Evolutionary conservation across 129 eudicot species (phyloP).

Genomic region (Lactuca sativa): DNA sequence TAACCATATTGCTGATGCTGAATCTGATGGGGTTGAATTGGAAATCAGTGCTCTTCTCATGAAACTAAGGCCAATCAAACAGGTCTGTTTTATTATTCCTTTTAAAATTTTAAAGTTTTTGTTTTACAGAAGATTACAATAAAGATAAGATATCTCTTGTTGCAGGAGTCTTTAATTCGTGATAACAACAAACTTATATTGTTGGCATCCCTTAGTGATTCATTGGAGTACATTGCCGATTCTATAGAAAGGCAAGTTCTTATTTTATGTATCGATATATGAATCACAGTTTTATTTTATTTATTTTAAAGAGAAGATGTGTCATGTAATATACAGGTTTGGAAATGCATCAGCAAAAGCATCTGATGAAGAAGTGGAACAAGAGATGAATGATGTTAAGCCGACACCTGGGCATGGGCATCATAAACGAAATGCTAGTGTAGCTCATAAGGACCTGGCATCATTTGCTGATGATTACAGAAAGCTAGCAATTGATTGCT

Average conservation of each 20-base stretch:
- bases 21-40: conserved; percentile 55
- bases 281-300: too few relatives aligned
- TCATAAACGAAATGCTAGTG: conserved; percentile 63
- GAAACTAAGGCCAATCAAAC: conserved; percentile 93
- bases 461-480: conserved; percentile 95
- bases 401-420: conserved; percentile 32
- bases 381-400: conserved; percentile 42
- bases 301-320: too few relatives aligned
- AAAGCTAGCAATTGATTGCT: conserved; percentile 92
- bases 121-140: conserved; percentile 16
- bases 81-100: conserved; percentile 39
- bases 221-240: conserved; percentile 95
- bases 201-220: conserved; percentile 94
- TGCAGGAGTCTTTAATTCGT: conserved; percentile 92
- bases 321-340: conserved; percentile 47
- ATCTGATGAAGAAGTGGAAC: conserved; percentile 35
- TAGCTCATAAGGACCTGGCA: conserved; percentile 76
- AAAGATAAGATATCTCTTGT: not conserved
- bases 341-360: conserved; percentile 64
- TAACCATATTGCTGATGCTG: conserved; percentile 48
- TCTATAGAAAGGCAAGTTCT: conserved; percentile 92
- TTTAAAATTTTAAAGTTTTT: not conserved
- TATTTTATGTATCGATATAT: not conserved
- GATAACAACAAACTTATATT: conserved; percentile 93
- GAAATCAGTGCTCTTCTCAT: conserved; percentile 75